Base-by-base conservation (phyloP, 31 red algal genomes). In the Asparagopsis taxiformis region DNA sequence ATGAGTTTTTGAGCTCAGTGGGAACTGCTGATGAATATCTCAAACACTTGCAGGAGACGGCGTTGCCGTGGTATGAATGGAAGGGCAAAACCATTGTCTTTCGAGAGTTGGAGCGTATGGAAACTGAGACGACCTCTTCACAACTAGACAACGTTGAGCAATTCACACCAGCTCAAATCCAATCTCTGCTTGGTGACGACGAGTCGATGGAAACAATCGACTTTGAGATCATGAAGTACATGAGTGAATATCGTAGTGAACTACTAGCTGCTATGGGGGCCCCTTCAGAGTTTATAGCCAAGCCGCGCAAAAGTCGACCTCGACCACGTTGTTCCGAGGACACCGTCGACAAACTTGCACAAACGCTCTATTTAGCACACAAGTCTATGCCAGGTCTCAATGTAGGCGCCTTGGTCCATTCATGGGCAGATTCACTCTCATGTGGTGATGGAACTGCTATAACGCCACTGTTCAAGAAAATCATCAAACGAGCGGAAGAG, bases 21-120 rank as follows among this genome's bases (percentile, higher is more conserved):
- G 84, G 66, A 0, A 55, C 63, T 23, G 72, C 46, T 0, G 65
- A 78, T 24, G 74, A 67, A 48, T 88, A 88, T 44, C 31, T 85
- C 19, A 55, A 54, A 35, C 51, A 68, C 16, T 31, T 85, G 8
- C 39, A 60, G 41, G 68, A 49, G 29, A 48, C 51, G 3, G 80
- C 80, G 11, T 43, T 52, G 51, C 69, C 69, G 2, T 85, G 80
- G 80, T 74, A 74, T 67, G 67, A 85, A 53, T 85, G 80, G 80
- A 48, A 59, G 10, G 80, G 68, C 16, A 36, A 73, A 22, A 71
- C 46, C 25, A 85, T 85, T 48, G 80, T 74, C 23, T 8, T 29
- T 26, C 44, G 50, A 9, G 77, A 81, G 39, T 43, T 81, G 32
- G 64, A 68, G 22, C 28, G 65, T 34, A 43, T 60, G 7, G 31